Evolutionary conservation across 768 basidiomycete species (phyloP), one percentile per base, ranked within the genome.

Genomic region (Termitomyces sp.): DNA sequence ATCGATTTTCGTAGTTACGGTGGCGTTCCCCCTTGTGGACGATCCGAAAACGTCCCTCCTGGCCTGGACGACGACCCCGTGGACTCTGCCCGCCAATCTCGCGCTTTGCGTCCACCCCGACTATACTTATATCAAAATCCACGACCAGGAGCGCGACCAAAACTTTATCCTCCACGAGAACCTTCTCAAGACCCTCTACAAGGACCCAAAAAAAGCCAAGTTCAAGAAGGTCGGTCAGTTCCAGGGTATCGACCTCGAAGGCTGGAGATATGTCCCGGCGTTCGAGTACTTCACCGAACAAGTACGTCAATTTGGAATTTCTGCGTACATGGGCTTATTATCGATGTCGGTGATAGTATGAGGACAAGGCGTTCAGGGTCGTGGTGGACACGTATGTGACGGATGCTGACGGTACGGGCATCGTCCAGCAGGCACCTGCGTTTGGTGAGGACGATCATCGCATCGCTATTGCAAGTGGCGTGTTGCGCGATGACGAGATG

Each of bases 391-490:
- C 86, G 0, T 99, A 99, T 68, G 96, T 99, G 48, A 96, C 93
- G 3, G 89, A 87, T 63, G 81, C 84, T 15, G 91, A 94, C 58
- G 97, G 97, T 67, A 99, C 97, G 30, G 97, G 97, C 64, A 95
- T 98, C 65, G 97, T 99, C 31, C 97, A 99, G 70, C 97, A 99
- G 74, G 94, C 97, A 2, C 97, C 97, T 2, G 95, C 89, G 0
- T 98, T 97, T 66, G 97, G 97, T 76, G 96, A 98, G 69, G 97
- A 99, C 65, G 97, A 99, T 80, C 92, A 98, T 71, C 90, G 97
- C 53, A 83, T 99, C 64, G 88, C 91, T 28, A 79, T 96, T 58
- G 84, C 84, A 3, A 81, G 96, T 64, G 91, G 88, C 19, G 82
- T 98, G 52, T 69, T 98, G n/a, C 78, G 78, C 26, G 76, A 82